Base-by-base conservation (phyloP, 495 filamentous ascomycete species). In the Penicillium lividum region DNA sequence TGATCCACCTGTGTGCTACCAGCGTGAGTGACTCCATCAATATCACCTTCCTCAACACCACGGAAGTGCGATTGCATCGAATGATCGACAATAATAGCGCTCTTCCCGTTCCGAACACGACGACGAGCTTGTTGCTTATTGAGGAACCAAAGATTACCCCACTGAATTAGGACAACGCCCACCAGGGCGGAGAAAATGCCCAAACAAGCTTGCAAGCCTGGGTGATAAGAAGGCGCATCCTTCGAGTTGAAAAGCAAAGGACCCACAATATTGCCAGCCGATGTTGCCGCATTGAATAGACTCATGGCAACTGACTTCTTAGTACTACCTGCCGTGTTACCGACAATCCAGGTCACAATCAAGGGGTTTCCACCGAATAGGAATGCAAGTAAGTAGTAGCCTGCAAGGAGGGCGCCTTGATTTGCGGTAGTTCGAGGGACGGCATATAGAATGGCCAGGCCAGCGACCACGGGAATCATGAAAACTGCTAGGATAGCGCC, bases 371-470 rank as follows among this genome's bases (percentile, higher is more conserved):
- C 77, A 11, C 76, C 80, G 62, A 79, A 86, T 15, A 88, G 68
- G 66, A 87, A 85, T 0, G 83, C 78, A 1, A 87, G 77, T 1
- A 87, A 69, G 58, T 88, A 89, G 60, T 86, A 89, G 0, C 80
- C 85, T 0, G 73, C 77, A 22, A 88, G 76, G 28, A 85, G 57
- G 0, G 75, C 62, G 2, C 75, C 72, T 11, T 76, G 73, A 5
- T 78, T 61, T 0, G 68, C 57, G 15, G 68, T 60, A 18, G 59
- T 74, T 5, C 79, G 77, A 0, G 79, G 71, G 0, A 88, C 56
- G 6, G 74, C 73, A 58, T 86, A 86, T 0, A 88, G 70, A 38
- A 88, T 68, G 0, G 77, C 73, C 0, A 87, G 68, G 1, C 86
- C 86, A 0, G 74, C 77, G 9, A 89, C 68, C 0, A 87, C 82